Evolutionary conservation across 352 stramenopile genomes (phyloP), one percentile per base, ranked within the genome.

Genomic region (Globisporangium solare): DNA sequence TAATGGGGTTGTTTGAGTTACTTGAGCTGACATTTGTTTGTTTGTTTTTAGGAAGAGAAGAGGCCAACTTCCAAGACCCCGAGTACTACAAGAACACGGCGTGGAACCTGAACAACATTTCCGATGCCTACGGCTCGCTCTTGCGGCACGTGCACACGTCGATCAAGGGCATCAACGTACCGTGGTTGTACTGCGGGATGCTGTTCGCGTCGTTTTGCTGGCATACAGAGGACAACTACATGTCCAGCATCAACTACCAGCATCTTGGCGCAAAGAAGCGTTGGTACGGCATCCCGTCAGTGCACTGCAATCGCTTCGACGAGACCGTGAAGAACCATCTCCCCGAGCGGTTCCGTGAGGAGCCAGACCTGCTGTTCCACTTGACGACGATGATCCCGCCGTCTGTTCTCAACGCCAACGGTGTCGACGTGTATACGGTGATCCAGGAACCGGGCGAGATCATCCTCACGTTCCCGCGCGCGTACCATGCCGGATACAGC

Each of bases 241-340:
- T 99, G 70, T 99, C 98, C 67, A 98, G 86, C 49, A 98, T 99
- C 62, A 99, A 99, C 69, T 99, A 99, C 73, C 90, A 98, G 60
- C 96, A 99, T 70, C 71, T 86, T 15, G 97, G 97, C 5, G 92
- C 89, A 12, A 92, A 95, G 20, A 99, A 99, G 64, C 92, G 96
- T 48, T 99, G 97, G 97, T 98, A 98, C 58, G 82, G 82, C 17
- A 82, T 92, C 31, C 76, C 82, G 22, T 80, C 78, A 2, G 63
- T 64, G 0, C 66, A 86, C 41, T 81, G 74, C 20, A 62, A 67
- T 4, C 72, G 72, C 22, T 90, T 92, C 55, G 82, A 90, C 46
- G 54, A 58, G 0, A 64, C 64, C 8, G 70, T 86, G 60, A 70
- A 73, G 31, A 61, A 78, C 14, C 71, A 76, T 31, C 58, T 88